phyloP scores from a whole-genome alignment of 202 grass and related monocot genomes.

The Panicum virgatum region DNA sequence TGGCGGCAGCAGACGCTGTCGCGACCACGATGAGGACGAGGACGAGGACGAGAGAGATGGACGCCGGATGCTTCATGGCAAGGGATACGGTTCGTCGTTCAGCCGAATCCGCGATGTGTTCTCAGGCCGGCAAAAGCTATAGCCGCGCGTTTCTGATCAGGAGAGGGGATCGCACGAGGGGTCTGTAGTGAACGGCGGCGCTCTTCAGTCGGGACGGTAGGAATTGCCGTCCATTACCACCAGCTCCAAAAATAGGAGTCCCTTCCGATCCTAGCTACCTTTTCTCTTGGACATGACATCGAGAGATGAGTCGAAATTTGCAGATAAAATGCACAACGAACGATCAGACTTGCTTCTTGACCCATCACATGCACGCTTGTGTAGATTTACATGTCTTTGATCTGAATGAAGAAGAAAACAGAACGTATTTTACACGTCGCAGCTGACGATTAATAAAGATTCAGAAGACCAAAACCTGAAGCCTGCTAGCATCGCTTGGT shows the following conservation, averaged over 20 bases:
- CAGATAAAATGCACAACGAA: neutral
- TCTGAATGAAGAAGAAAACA: neutral
- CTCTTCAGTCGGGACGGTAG: neutral
- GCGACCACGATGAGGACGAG: neutral
- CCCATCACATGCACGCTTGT: neutral
- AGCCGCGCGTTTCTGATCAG: no score
- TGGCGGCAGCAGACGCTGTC: neutral
- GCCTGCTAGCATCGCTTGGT: no score
- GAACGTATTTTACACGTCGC: neutral
- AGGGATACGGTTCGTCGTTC: no score
- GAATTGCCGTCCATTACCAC: neutral
- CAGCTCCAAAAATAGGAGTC: neutral
- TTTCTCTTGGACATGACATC: no score
- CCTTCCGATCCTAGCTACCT: neutral
- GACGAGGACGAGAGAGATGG: neutral
- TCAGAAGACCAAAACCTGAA: no score
- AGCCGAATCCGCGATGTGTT: neutral
- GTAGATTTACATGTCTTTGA: neutral
- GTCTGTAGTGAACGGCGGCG: neutral
- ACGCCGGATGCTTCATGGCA: slow-evolving; percentile 27
- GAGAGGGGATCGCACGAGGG: neutral
- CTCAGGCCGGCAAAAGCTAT: no score
- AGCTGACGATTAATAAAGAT: neutral
- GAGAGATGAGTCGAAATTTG: no score
- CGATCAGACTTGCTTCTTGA: neutral